phyloP scores from a whole-genome alignment of 202 grass and related monocot species.

The Setaria italica region DNA sequence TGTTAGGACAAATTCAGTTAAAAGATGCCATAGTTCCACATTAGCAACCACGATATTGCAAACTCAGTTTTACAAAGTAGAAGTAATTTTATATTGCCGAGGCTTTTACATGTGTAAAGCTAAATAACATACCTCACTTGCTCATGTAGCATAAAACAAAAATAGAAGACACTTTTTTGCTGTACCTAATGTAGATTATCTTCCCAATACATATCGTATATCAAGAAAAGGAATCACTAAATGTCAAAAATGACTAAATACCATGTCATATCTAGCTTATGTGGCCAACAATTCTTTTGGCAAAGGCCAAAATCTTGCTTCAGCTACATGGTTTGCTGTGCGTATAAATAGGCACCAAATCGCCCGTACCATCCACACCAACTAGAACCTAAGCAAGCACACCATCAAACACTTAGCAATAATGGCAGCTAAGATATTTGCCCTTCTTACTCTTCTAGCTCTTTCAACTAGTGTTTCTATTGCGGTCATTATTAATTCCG shows the following conservation, averaged over 20 bases:
- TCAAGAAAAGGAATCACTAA: neutral
- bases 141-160: too few species aligned
- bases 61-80: too few species aligned
- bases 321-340: neutral
- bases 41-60: too few species aligned
- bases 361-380: neutral
- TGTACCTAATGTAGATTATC: neutral
- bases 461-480: neutral
- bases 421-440: neutral
- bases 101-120: neutral
- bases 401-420: neutral
- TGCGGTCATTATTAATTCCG: neutral
- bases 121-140: neutral
- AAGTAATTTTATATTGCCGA: neutral
- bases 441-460: neutral
- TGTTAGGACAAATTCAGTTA: too few species aligned
- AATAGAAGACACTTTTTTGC: too few species aligned
- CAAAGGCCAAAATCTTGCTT: too few species aligned
- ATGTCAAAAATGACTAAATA: neutral
- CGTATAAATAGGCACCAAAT: neutral
- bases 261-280: neutral
- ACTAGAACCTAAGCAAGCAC: neutral
- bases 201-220: neutral
- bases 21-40: neutral
- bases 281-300: neutral